Evolutionary conservation across 345 rosid genomes (phyloP).

Genomic region (Gossypium ekmanianum): DNA sequence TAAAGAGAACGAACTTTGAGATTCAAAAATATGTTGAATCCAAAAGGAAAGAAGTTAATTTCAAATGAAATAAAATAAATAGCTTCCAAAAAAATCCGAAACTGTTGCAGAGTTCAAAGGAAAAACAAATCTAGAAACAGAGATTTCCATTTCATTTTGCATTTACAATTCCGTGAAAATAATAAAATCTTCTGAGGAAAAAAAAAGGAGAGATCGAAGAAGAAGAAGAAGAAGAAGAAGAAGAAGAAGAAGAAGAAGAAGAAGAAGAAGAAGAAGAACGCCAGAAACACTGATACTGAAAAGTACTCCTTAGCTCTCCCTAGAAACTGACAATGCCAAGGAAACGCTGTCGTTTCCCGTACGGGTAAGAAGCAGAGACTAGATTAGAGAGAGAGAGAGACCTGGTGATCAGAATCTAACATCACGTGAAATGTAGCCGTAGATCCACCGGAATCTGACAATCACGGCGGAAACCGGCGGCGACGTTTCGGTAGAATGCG

Average conservation of each 20-base stretch:
- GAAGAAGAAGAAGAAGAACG: slow-evolving; percentile 7
- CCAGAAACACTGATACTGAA: slow-evolving; percentile 13
- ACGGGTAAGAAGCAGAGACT: slow-evolving; percentile 17
- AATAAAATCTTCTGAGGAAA: slow-evolving; percentile 8
- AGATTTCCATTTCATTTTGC: slow-evolving; percentile 24
- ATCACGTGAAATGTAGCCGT: slow-evolving; percentile 22
- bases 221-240: slow-evolving; percentile 2
- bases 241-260: not conserved
- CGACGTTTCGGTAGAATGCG: not conserved
- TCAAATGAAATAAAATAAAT: not conserved
- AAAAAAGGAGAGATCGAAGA: slow-evolving; percentile 29
- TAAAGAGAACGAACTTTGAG: not conserved
- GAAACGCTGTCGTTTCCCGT: not conserved
- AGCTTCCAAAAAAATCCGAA: not conserved
- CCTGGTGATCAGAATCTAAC: slow-evolving; percentile 20
- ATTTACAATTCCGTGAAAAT: slow-evolving; percentile 6
- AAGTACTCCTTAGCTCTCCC: not conserved
- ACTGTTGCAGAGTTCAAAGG: not conserved
- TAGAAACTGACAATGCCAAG: slow-evolving; percentile 9
- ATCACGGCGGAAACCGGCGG: not conserved
- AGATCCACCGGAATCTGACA: slow-evolving; percentile 3
- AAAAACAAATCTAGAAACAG: slow-evolving; percentile 19
- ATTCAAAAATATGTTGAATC: slow-evolving; percentile 5
- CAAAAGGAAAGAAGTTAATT: not conserved
- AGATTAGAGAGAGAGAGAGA: slow-evolving; percentile 22